Evolutionary conservation across 2,329 filamentous ascomycete species (phyloP).

Genomic region (Corynespora cassiicola): DNA sequence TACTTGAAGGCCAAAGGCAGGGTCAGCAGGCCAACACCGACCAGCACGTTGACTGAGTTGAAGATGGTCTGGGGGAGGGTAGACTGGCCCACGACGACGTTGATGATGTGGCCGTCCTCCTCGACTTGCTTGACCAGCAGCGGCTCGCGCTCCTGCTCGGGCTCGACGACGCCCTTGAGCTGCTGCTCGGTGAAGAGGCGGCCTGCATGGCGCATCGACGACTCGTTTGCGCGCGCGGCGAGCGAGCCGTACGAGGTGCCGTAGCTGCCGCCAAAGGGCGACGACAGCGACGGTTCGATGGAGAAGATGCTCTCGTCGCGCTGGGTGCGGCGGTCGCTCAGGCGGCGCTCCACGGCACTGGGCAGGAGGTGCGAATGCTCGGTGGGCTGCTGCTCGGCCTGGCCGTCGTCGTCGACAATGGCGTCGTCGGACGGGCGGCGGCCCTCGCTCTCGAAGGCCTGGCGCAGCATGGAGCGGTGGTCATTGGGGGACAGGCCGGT

Average conservation of each 20-base stretch:
- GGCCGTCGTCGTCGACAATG: constrained; percentile 41
- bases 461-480: constrained; percentile 50
- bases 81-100: constrained; percentile 89
- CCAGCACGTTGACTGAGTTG: constrained; percentile 93
- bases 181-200: constrained; percentile 57
- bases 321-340: constrained; percentile 32
- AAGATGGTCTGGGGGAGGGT: constrained; percentile 95
- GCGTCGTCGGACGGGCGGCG: constrained; percentile 47
- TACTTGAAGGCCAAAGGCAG: constrained; percentile 87
- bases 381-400: constrained; percentile 40
- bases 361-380: constrained; percentile 40
- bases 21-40: constrained; percentile 88
- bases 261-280: constrained; percentile 76
- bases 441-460: constrained; percentile 45
- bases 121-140: constrained; percentile 89
- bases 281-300: constrained; percentile 64
- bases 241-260: constrained; percentile 67
- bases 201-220: constrained; percentile 63
- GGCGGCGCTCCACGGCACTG: constrained; percentile 30
- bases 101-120: constrained; percentile 80
- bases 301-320: constrained; percentile 54
- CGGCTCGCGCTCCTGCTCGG: constrained; percentile 65
- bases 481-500: constrained; percentile 42
- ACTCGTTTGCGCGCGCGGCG: constrained; percentile 62
- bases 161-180: constrained; percentile 47